Evolutionary conservation across 805 yeast genomes (phyloP), one percentile per base, ranked within the genome.

Genomic region (Pichia heedii): DNA sequence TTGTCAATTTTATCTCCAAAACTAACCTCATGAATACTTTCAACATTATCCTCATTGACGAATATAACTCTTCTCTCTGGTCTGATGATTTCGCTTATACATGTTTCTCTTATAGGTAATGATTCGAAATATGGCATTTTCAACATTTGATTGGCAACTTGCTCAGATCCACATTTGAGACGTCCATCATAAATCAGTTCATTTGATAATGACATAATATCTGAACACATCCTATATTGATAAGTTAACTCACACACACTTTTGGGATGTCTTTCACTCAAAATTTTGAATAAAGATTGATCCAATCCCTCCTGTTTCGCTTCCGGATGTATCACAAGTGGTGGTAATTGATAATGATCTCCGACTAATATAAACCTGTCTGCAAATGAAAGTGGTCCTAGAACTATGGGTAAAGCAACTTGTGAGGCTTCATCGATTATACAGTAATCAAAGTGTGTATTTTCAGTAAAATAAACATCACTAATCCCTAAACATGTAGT

Each of bases 401-500:
- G 61, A 52, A 94, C 84, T 6, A 85, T 71, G 0, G 99, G 98
- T 71, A 90, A 70, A 0, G 97, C 82, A 0, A 90, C 84, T 56
- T 93, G 98, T 1, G 97, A 88, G 0, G 97, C 97, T 60, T 93
- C 99, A 60, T 93, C 99, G 36, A 93, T 74, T 35, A 93, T 88
- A 57, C 97, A 94, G 57, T 84, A 90, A 55, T 93, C 98, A 61
- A 93, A 93, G 15, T 66, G 70, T 29, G 54, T 68, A 54, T 73
- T 63, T 42, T 70, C 61, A 19, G 59, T 67, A 53, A 88, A 81
- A 3, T 79, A 60, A 56, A 79, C 69, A 55, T 81, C 86, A 30
- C 65, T 70, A 16, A 87, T 73, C 0, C 95, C 89, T 36, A 90
- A 66, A 55, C 95, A 85, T 0, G 98, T 93, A 2, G 88, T 74